Conservation (phyloP, 768 basidiomycete genomes). For the Harrya chromipes region DNA sequence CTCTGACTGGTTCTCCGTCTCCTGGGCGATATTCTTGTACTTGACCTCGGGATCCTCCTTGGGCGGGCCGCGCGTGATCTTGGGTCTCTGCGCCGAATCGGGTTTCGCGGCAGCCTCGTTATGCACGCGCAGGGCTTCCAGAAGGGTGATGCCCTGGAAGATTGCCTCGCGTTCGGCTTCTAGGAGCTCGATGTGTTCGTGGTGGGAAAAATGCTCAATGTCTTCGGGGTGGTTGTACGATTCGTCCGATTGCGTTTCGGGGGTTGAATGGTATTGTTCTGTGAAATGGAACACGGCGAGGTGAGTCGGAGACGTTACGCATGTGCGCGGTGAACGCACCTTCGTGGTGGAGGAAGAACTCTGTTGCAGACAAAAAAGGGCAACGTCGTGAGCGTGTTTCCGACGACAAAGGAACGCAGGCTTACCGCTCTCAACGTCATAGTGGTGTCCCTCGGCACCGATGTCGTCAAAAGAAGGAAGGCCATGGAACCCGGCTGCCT, state of each 20-base stretch:
- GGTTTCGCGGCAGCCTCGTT: slow-evolving; percentile 34
- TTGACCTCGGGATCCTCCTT: slow-evolving; percentile 65
- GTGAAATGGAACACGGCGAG: neutral
- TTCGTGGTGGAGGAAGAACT: slow-evolving; percentile 41
- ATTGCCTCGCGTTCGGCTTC: slow-evolving; percentile 84
- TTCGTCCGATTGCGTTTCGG: slow-evolving; percentile 96
- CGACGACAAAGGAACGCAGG: neutral
- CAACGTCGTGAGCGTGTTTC: neutral
- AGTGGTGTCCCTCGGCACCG: slow-evolving; percentile 91
- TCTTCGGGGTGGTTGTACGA: slow-evolving; percentile 94
- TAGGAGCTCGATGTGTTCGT: slow-evolving; percentile 77
- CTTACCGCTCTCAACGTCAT: slow-evolving; percentile 86
- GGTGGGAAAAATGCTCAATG: slow-evolving; percentile 86
- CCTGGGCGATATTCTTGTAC: slow-evolving; percentile 53
- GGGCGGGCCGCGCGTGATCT: slow-evolving; percentile 55
- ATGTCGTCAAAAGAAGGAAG: slow-evolving; percentile 81
- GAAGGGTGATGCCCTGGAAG: slow-evolving; percentile 78
- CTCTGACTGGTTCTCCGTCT: slow-evolving; percentile 53
- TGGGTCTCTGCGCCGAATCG: slow-evolving; percentile 38
- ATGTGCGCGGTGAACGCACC: slow-evolving; percentile 42
- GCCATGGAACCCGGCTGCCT: slow-evolving; percentile 65
- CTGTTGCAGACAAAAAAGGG: neutral
- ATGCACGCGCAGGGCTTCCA: slow-evolving; percentile 61
- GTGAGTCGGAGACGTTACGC: slow-evolving; percentile 1
- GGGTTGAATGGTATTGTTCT: slow-evolving; percentile 94